Evolutionary conservation across 805 yeast genomes (phyloP), one percentile per base, ranked within the genome.

Genomic region (Yarrowia sp.): DNA sequence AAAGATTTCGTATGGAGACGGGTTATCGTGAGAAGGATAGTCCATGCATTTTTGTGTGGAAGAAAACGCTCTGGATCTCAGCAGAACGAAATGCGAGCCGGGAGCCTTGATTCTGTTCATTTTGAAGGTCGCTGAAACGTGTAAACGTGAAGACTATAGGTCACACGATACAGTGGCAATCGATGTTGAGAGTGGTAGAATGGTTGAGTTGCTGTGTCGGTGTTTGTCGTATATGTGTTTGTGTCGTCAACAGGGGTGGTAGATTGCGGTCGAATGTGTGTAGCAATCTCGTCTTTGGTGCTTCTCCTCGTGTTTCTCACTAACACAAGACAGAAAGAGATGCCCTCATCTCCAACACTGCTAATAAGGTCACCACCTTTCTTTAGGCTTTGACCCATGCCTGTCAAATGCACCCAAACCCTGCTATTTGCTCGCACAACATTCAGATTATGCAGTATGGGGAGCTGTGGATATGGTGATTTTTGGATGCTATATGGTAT

Each of bases 351-450:
- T 52, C 55, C 9, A n/a, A 11, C 36, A 26, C 38, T 26, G n/a
- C 55, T 52, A 52, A 52, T 53, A 53, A 52, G 40, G 12, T 9
- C 22, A 3, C 3, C 15, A 14, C 45, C n/a, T 16, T 49, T 40
- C 45, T 53, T 55, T 41, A 22, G 10, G 15, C 22, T 41, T 26
- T n/a, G 19, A n/a, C 5, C 5, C 43, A 8, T 35, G 35, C 65
- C 16, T 59, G 19, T 8, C 2, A 2, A 32, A 59, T 35, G 65
- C 65, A 15, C 52, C 41, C 52, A 45, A 59, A 59, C 65, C 52
- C 65, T 59, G 52, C 41, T 59, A 59, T 43, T 59, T 59, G 65
- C 65, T 59, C 65, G 65, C 63, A 45, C 65, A 59, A 35, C 40
- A 19, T 26, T 22, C 40, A 59, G 65, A 59, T 59, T 43, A 59